Conservation (phyloP, 192 early-diverging fungal species). For the Coemansia sp. region DNA sequence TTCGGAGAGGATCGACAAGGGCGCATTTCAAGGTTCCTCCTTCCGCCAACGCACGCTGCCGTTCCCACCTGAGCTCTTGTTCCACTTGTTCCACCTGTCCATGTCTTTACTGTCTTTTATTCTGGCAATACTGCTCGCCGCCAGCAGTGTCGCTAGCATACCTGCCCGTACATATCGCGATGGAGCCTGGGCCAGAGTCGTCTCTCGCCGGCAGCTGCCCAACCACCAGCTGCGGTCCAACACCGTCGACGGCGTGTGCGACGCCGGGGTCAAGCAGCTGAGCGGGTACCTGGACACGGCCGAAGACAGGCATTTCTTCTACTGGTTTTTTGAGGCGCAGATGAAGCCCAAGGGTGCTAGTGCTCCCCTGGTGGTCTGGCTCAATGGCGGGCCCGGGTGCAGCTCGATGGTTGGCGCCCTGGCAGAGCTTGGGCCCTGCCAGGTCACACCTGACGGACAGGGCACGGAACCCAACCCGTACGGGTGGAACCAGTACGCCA, state of each 20-base stretch:
- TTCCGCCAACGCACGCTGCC: too few species aligned
- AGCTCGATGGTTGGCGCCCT: slow-evolving; percentile 64
- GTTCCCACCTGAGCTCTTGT: too few species aligned
- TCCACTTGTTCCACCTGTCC: too few species aligned
- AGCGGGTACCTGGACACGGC: slow-evolving; percentile 66
- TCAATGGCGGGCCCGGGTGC: slow-evolving; percentile 82
- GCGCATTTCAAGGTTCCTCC: too few species aligned
- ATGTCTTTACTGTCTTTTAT: too few species aligned
- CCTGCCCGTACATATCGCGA: too few species aligned
- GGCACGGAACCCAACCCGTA: slow-evolving; percentile 62
- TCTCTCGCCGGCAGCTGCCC: not conserved
- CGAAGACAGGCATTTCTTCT: slow-evolving; percentile 75
- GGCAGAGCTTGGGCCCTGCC: slow-evolving; percentile 81
- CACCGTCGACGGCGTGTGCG: slow-evolving; percentile 62
- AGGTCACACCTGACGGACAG: slow-evolving; percentile 61
- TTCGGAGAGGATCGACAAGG: too few species aligned
- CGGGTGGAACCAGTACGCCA: slow-evolving; percentile 86
- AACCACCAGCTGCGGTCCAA: slow-evolving; percentile 4
- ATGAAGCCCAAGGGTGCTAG: slow-evolving; percentile 42
- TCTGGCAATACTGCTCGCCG: too few species aligned
- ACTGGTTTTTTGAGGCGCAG: slow-evolving; percentile 94
- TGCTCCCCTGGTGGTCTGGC: slow-evolving; percentile 72
- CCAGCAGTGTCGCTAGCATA: too few species aligned
- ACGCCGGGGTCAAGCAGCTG: slow-evolving; percentile 76
- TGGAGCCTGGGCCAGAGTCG: slow-evolving; percentile 5